Percentiles rank a stretch among this genome's conserved stretches.
Evolutionary conservation across 768 basidiomycete species (phyloP).

Genomic region (Suillus subalutaceus): DNA sequence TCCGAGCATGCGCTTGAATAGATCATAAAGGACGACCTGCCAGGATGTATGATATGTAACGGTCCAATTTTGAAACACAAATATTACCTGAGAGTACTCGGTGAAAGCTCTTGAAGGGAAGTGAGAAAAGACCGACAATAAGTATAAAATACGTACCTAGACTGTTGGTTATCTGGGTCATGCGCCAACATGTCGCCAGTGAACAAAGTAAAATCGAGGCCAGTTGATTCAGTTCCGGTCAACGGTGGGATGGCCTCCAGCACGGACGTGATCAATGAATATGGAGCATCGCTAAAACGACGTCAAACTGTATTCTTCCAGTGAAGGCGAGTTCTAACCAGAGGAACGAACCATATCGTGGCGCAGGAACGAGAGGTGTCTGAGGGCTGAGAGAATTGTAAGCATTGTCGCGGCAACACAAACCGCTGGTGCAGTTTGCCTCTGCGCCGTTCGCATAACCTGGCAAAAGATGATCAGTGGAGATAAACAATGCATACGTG

Average conservation of each 20-base stretch:
- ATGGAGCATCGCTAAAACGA: constrained; percentile 58
- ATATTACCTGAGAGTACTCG: constrained; percentile 61
- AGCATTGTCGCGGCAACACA: constrained; percentile 65
- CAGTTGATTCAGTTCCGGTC: constrained; percentile 58
- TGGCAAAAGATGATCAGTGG: constrained; percentile 25
- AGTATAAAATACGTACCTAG: constrained; percentile 44
- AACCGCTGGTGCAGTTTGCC: constrained; percentile 67
- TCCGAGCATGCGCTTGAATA: constrained; percentile 63
- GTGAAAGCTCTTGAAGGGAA: constrained; percentile 50
- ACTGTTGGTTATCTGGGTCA: constrained; percentile 65
- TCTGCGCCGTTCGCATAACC: constrained; percentile 72
- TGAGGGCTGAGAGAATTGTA: constrained; percentile 55
- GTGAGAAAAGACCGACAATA: constrained; percentile 5
- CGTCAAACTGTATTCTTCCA: constrained; percentile 17
- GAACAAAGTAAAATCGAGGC: constrained; percentile 67
- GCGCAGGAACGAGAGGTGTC: constrained; percentile 55
- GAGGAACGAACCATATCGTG: constrained; percentile 64
- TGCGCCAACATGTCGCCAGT: constrained; percentile 80
- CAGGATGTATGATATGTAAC: constrained; percentile 3
- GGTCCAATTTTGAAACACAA: constrained; percentile 9
- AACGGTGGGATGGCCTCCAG: constrained; percentile 70
- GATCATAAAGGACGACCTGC: constrained; percentile 65
- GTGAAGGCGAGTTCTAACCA: constrained; percentile 43
- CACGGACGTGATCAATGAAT: constrained; percentile 59
- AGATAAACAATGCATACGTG: constrained; percentile 8